Percentiles rank a stretch among this genome's conserved stretches.
These are phyloP conservation scores for Curvularia lunata DNA, from an alignment of 2,329 filamentous ascomycete species.

Conservation along the genomic window DNA sequence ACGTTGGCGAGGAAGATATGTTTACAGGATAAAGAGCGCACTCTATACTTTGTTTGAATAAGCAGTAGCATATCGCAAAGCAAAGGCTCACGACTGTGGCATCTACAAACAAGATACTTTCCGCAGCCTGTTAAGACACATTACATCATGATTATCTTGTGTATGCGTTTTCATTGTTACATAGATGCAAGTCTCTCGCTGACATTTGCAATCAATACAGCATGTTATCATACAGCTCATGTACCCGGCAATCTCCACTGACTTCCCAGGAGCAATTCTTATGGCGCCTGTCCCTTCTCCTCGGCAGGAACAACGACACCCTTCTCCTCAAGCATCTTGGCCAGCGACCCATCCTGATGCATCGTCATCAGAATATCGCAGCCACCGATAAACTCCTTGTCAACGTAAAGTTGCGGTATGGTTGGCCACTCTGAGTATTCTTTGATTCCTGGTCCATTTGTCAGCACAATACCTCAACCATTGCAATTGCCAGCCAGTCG, in stretches of 20 bases:
- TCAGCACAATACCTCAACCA: conserved; percentile 14
- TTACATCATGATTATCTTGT: background rate
- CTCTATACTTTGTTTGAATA: background rate
- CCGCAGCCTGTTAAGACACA: background rate
- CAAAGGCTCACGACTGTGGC: background rate
- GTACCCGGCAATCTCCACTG: background rate
- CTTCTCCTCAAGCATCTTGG: conserved; percentile 91
- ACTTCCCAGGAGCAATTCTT: background rate
- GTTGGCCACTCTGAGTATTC: conserved; percentile 99
- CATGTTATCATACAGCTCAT: background rate
- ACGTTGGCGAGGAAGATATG: no score
- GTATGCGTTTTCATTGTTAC: conserved; percentile 11
- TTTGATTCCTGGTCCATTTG: conserved; percentile 76
- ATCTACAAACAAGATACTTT: background rate
- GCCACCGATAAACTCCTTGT: conserved; percentile 96
- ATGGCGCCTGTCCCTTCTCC: conserved; percentile 27
- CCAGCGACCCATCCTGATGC: conserved; percentile 94
- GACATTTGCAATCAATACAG: background rate
- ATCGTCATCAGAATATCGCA: conserved; percentile 96
- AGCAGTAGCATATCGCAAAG: background rate
- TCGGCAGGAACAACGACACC: conserved; percentile 71
- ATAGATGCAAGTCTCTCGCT: background rate
- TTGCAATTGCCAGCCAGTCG: background rate
- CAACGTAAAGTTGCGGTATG: conserved; percentile 93
- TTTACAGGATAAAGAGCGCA: no score